Evolutionary conservation across 345 rosid species (phyloP).

Genomic region (Citrus inodora): DNA sequence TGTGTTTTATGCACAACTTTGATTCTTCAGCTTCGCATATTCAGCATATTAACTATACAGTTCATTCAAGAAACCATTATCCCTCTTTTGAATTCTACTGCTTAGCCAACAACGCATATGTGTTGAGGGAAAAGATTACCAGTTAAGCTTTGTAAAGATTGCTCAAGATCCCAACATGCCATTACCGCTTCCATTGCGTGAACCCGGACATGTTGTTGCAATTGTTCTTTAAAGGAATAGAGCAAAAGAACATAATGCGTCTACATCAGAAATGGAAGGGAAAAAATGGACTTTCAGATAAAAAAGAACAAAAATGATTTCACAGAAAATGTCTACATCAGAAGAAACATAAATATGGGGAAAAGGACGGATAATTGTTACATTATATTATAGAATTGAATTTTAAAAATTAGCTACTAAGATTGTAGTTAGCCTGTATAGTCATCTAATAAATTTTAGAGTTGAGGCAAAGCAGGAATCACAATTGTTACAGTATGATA

Average conservation of each 20-base stretch:
- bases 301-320: neutral
- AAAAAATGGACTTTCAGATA: neutral
- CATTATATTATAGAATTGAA: too few species aligned
- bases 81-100: neutral
- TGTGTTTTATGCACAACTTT: neutral
- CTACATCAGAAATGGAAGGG: constrained; percentile 34
- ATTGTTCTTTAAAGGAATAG: constrained; percentile 77
- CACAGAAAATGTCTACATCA: neutral
- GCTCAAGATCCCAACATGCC: constrained; percentile 87
- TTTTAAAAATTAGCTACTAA: neutral
- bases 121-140: constrained; percentile 27
- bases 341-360: neutral
- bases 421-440: neutral
- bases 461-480: neutral
- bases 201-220: constrained; percentile 82
- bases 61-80: neutral
- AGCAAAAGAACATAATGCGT: constrained; percentile 71
- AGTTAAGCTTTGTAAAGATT: constrained; percentile 64
- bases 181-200: constrained; percentile 93
- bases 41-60: neutral
- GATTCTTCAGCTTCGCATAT: neutral
- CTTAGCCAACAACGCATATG: neutral
- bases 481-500: neutral
- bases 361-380: neutral
- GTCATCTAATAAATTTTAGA: neutral